Evolutionary conservation across 208 protist genomes (phyloP), one percentile per base, ranked within the genome.

Genomic region (Lotmaria passim): DNA sequence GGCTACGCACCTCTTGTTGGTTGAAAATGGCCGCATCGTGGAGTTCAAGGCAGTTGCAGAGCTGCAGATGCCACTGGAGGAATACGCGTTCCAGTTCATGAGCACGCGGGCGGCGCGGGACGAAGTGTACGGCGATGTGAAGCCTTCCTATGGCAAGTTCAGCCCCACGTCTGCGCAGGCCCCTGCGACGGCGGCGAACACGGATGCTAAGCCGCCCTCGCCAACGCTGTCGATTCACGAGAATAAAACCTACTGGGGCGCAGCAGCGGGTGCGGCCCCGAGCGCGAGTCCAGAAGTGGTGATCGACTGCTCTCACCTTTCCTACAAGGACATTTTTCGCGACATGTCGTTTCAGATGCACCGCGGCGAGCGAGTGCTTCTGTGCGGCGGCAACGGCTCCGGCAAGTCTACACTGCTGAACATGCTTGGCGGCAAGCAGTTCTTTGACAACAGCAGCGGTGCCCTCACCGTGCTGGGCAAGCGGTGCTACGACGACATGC

Each of bases 361-460:
- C 55, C 73, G 75, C 17, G 90, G 87, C 17, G 80, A 85, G 43
- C 90, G 90, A 23, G 75, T 87, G 41, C 68, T 98, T 36, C 64
- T 99, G n/a, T 93, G 96, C 38, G 97, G 97, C 44, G 86, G 88
- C 56, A 99, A 99, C 85, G 98, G 97, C 34, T 58, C 87, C 8
- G 97, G 97, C 51, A 98, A 98, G 71, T 91, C 85, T 19, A 98
- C 95, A 17, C 81, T 98, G 33, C 83, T 98, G 44, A 96, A 94
- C 60, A 93, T 98, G 60, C 69, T 98, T 17, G 89, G 83, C 17
- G 94, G 94, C 23, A 93, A 95, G 52, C 79, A 94, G 36, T 93
- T 91, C 46, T 94, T 97, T 28, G 41, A 80, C 57, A 91, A 89
- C 51, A 17, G 57, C 24, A 30, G 72, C 33, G 69, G 81, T 1